Conservation (phyloP, 2,329 filamentous ascomycete species). For the Colletotrichum chlorophyti region DNA sequence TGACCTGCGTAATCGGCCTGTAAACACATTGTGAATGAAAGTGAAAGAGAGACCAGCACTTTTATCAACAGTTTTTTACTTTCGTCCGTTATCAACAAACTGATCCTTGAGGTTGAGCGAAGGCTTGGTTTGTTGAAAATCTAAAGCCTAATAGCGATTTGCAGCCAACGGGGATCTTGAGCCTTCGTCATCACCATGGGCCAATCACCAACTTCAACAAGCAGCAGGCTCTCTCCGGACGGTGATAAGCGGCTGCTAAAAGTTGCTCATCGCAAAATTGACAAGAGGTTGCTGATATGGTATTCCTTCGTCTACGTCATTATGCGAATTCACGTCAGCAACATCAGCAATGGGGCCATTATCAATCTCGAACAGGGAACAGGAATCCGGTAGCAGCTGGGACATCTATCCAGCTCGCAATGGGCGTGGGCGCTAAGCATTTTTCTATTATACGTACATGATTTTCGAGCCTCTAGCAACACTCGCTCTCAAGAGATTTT, state of each 20-base stretch:
- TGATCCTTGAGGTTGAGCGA: no score
- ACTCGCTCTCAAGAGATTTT: slow-evolving; percentile 33
- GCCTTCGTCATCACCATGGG: background rate
- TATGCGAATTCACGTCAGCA: slow-evolving; percentile 35
- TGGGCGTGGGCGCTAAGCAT: slow-evolving; percentile 35
- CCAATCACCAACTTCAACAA: background rate
- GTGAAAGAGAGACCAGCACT: no score
- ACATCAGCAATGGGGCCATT: slow-evolving; percentile 36
- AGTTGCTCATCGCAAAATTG: slow-evolving; percentile 32
- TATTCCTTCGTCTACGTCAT: slow-evolving; percentile 34
- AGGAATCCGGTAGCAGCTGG: slow-evolving; percentile 34
- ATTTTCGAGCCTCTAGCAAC: slow-evolving; percentile 34
- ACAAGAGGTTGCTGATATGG: slow-evolving; percentile 33
- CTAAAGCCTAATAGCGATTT: no score
- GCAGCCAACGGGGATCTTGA: no score
- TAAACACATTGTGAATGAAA: no score
- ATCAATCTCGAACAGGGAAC: slow-evolving; percentile 37
- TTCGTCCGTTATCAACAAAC: no score
- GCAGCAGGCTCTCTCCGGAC: background rate
- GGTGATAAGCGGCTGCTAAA: slow-evolving; percentile 18
- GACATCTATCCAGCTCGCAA: slow-evolving; percentile 31
- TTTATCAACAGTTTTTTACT: no score
- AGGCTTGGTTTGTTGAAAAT: no score
- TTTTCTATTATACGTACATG: slow-evolving; percentile 36
- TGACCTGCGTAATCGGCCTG: background rate